These are phyloP conservation scores for Cyclotella atomus DNA, from an alignment of 108 stramenopile genomes.

Conservation along the genomic window DNA sequence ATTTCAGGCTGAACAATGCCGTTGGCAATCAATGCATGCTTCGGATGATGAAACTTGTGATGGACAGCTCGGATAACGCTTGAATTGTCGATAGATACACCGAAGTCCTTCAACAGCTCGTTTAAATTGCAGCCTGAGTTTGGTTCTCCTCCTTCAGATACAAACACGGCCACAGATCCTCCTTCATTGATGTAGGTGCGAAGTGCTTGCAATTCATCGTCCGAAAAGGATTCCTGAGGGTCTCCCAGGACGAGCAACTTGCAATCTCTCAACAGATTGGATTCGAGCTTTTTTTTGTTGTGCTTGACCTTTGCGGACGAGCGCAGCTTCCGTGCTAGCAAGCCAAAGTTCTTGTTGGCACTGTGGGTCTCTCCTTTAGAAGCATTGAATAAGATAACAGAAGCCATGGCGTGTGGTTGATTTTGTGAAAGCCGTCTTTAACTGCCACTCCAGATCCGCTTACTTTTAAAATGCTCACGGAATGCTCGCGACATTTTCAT, in stretches of 20 bases:
- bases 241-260: conserved; percentile 58
- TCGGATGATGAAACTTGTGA: conserved; percentile 83
- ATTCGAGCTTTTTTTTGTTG: conserved; percentile 53
- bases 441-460: too few species aligned
- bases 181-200: conserved; percentile 60
- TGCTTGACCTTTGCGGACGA: conserved; percentile 50
- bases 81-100: conserved; percentile 63
- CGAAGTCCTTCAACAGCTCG: conserved; percentile 66
- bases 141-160: conserved; percentile 70
- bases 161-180: conserved; percentile 66
- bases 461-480: too few species aligned
- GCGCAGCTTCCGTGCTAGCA: conserved; percentile 61
- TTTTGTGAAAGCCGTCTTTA: too few species aligned
- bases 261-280: conserved; percentile 37
- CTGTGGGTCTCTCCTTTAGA: conserved; percentile 79
- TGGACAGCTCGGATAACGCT: conserved; percentile 66
- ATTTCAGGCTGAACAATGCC: conserved; percentile 78
- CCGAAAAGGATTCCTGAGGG: conserved; percentile 52
- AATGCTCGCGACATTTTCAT: too few species aligned
- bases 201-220: conserved; percentile 51
- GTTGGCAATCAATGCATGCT: conserved; percentile 76
- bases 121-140: conserved; percentile 70
- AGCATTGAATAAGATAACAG: conserved; percentile 56
- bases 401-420: too few species aligned
- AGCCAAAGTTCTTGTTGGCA: conserved; percentile 58